Base-by-base conservation (phyloP, 352 stramenopile genomes). In the Aphanomyces astaci region DNA sequence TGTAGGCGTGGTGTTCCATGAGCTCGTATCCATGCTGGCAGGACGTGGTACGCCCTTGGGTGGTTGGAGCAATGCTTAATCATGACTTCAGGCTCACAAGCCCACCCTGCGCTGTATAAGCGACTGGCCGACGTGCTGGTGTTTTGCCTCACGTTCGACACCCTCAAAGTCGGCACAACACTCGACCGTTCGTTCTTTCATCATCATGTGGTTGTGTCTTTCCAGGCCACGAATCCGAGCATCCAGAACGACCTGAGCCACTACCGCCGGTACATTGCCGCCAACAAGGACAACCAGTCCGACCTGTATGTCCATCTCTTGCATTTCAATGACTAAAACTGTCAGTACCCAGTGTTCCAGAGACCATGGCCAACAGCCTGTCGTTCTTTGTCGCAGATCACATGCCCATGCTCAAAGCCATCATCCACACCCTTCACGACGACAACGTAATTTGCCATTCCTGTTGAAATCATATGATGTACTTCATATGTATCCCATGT, bases 231-330 rank as follows among this genome's bases (percentile, higher is more conserved):
- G 32, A 85, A 75, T 25, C 77, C 80, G 24, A 73, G 80, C 22
- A 73, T 88, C 39, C 80, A 88, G 70, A 88, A 88, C 64, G 80
- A 88, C 57, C 66, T 88, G 48, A 88, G 80, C 66, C 77, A 80
- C 56, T 86, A 86, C 43, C 74, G 80, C 28, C 72, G 78, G 11
- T 76, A 85, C 19, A 71, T 80, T 24, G 75, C 77, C 22, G 63
- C 83, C 19, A 79, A 76, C 7, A 30, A 73, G 4, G 52, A 65
- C 1, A 88, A 88, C 45, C 77, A 88, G 56, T 69, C 83, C 2
- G 80, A 86, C 46, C 75, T 74, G 80, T 81, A 48, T 31, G 65
- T n/a, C 10, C 13, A 11, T 43, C 17, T n/a, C n/a, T n/a, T 32
- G 3, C 40, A 57, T 32, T 22, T 19, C 19, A 52, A 48, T 25